A percentile compares a stretch with the other conserved stretches of the same genome.
phyloP scores from a whole-genome alignment of 2,329 filamentous ascomycete species.

The Neopestalotiopsis sp. region DNA sequence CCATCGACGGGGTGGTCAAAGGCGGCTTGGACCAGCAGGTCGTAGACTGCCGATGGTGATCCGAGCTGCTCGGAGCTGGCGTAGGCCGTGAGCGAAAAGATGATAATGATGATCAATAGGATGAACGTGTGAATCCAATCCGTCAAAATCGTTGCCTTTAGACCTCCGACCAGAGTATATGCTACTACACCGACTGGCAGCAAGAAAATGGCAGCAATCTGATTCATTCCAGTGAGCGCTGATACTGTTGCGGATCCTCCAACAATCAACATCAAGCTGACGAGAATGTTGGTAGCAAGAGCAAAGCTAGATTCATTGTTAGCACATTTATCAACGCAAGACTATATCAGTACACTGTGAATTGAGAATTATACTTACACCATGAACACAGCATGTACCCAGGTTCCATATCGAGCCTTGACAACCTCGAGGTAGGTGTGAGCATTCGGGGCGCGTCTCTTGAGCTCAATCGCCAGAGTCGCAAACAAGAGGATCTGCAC shows the following conservation, averaged over 20 bases:
- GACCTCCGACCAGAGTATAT: conserved; percentile 78
- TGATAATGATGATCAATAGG: conserved; percentile 81
- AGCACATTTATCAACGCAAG: neutral
- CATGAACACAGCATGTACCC: conserved; percentile 68
- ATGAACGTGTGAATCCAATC: conserved; percentile 89
- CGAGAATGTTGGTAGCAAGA: conserved; percentile 83
- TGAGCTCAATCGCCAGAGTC: conserved; percentile 87
- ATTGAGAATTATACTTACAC: conserved; percentile 36
- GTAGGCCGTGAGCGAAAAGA: conserved; percentile 84
- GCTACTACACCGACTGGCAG: conserved; percentile 80
- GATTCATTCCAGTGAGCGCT: conserved; percentile 74
- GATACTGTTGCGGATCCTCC: conserved; percentile 79
- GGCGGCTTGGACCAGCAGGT: conserved; percentile 73
- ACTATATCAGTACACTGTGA: neutral
- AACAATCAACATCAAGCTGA: conserved; percentile 87
- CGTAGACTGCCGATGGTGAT: conserved; percentile 78
- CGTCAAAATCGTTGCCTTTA: conserved; percentile 87
- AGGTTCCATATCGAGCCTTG: conserved; percentile 74
- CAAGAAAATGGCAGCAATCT: conserved; percentile 76
- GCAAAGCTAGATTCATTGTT: conserved; percentile 59
- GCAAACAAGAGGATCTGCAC: conserved; percentile 91
- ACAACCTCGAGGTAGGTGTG: conserved; percentile 87
- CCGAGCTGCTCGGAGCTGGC: conserved; percentile 75
- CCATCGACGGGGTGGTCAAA: conserved; percentile 75
- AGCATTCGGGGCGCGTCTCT: conserved; percentile 84